Conservation (phyloP, 495 filamentous ascomycete genomes). For the Penicillium herquei region DNA sequence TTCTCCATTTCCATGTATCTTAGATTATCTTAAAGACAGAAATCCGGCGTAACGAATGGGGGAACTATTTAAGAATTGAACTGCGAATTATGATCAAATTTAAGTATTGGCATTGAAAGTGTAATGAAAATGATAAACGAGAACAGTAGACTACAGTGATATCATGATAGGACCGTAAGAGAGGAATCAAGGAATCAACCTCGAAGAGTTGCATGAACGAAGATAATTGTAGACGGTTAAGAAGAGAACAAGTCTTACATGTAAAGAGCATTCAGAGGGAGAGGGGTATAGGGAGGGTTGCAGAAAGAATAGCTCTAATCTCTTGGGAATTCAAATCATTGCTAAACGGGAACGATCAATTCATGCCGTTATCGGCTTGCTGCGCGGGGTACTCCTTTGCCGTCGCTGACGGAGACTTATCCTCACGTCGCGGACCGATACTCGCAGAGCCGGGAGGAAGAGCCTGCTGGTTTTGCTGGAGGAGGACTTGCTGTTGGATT, state of each 20-base stretch:
- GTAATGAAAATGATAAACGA: conserved; percentile 8
- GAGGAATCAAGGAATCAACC: neutral
- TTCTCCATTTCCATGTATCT: too few relatives aligned
- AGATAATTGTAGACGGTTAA: conserved; percentile 10
- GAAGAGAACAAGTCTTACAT: neutral
- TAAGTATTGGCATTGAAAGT: neutral
- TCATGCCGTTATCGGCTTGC: conserved; percentile 31
- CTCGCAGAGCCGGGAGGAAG: conserved; percentile 42
- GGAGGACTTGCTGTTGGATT: conserved; percentile 44
- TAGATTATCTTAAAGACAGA: too few relatives aligned
- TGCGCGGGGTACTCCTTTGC: conserved; percentile 10
- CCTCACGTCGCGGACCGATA: conserved; percentile 39
- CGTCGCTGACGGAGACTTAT: conserved; percentile 16
- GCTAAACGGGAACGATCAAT: conserved; percentile 2
- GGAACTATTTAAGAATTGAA: neutral
- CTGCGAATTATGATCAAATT: neutral
- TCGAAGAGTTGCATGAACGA: neutral
- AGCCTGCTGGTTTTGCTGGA: conserved; percentile 36
- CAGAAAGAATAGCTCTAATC: neutral
- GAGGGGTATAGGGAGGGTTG: neutral
- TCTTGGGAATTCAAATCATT: neutral
- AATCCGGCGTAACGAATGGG: too few relatives aligned
- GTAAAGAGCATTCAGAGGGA: conserved; percentile 1
- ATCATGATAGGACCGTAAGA: conserved; percentile 18
- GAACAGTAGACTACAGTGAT: conserved; percentile 23